These are phyloP conservation scores for Kodamaea neixiangensis DNA, from an alignment of 805 yeast genomes.

Conservation along the genomic window DNA sequence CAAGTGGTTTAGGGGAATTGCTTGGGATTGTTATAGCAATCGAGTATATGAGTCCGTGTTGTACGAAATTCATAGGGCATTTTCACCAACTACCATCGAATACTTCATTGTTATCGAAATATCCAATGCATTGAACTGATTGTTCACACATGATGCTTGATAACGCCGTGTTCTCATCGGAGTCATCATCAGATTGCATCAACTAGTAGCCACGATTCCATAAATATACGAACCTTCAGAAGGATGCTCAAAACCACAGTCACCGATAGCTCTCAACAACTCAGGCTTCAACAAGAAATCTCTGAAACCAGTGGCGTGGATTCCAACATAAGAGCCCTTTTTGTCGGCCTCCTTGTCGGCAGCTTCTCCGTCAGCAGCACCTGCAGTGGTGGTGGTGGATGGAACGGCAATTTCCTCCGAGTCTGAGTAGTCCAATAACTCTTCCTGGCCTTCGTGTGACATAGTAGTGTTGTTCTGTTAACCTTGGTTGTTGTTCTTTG, in stretches of 20 bases:
- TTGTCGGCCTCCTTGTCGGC: conserved; percentile 68
- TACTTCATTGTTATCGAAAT: neutral
- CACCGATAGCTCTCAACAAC: conserved; percentile 94
- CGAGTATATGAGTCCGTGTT: neutral
- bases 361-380: conserved; percentile 43
- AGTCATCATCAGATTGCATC: neutral
- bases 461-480: conserved; percentile 31
- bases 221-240: conserved; percentile 80
- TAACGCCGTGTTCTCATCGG: too few relatives aligned
- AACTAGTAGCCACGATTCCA: neutral
- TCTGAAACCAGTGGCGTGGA: conserved; percentile 97
- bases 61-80: too few relatives aligned
- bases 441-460: conserved; percentile 99
- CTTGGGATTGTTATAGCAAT: neutral
- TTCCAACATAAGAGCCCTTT: conserved; percentile 97
- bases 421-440: conserved; percentile 97
- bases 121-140: neutral
- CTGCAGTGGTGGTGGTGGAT: conserved; percentile 49
- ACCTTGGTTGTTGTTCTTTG: conserved; percentile 9
- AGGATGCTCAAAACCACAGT: conserved; percentile 99
- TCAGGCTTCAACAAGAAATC: conserved; percentile 97
- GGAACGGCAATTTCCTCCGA: conserved; percentile 89
- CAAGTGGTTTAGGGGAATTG: neutral
- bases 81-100: neutral
- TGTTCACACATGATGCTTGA: neutral